These are phyloP conservation scores for Tricholoma sp. DNA, from an alignment of 768 basidiomycete species.

Conservation along the genomic window DNA sequence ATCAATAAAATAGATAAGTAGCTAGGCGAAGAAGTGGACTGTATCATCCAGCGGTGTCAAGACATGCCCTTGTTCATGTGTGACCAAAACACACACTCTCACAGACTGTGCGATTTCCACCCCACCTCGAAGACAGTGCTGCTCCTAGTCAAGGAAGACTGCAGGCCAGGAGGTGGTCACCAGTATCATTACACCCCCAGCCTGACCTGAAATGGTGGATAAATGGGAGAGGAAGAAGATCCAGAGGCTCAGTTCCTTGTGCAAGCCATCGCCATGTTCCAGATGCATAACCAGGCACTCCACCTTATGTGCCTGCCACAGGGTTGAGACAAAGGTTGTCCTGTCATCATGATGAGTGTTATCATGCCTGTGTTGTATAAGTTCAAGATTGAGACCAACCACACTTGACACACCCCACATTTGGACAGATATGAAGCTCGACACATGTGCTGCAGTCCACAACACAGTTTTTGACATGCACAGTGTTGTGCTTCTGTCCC, in stretches of 20 bases:
- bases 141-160: slow-evolving; percentile 12
- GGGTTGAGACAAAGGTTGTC: slow-evolving; percentile 8
- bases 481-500: no score
- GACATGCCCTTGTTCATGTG: slow-evolving; percentile 19
- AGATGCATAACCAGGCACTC: slow-evolving; percentile 12
- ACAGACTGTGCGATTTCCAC: slow-evolving; percentile 12
- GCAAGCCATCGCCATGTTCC: slow-evolving; percentile 16
- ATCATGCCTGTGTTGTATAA: slow-evolving; percentile 15
- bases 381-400: slow-evolving; percentile 3
- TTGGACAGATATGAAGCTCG: no score
- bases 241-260: slow-evolving; percentile 14
- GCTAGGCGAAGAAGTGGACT: slow-evolving; percentile 4
- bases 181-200: not conserved
- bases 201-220: not conserved
- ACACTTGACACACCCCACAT: no score
- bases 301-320: slow-evolving; percentile 10
- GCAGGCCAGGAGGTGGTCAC: not conserved
- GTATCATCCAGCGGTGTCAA: slow-evolving; percentile 10
- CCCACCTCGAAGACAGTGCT: slow-evolving; percentile 6
- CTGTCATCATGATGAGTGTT: slow-evolving; percentile 13
- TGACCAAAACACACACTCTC: slow-evolving; percentile 13
- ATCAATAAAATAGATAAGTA: no score
- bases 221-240: not conserved
- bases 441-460: no score
- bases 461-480: no score